Percentiles rank a stretch among this genome's conserved stretches.
Conservation (phyloP, 495 filamentous ascomycete species). For the Xylaria grammica region DNA sequence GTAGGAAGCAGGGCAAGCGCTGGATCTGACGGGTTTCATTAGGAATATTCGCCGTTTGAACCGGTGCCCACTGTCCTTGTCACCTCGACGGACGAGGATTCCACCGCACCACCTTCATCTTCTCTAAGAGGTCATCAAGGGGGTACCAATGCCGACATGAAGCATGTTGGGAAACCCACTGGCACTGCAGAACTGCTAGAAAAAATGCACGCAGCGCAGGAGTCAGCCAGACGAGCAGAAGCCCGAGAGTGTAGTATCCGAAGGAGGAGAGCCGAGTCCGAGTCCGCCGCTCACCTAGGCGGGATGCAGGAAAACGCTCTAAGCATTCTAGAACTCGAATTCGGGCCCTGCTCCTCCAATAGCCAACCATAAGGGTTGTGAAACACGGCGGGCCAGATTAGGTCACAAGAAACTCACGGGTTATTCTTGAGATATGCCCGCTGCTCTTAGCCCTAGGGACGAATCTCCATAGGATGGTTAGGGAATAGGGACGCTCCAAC, state of each 20-base stretch:
- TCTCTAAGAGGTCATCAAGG: background rate
- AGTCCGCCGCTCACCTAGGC: slow-evolving; percentile 22
- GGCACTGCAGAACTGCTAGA: background rate
- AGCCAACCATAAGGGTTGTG: slow-evolving; percentile 26
- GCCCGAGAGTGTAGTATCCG: slow-evolving; percentile 27
- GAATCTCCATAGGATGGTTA: too few relatives aligned
- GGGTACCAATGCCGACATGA: background rate
- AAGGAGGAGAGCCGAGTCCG: slow-evolving; percentile 27
- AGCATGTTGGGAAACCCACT: background rate
- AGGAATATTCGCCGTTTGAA: slow-evolving; percentile 32
- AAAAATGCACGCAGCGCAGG: slow-evolving; percentile 31
- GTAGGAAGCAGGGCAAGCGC: slow-evolving; percentile 30
- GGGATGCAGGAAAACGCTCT: background rate
- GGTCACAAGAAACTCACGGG: background rate
- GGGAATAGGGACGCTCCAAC: background rate
- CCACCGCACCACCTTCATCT: background rate
- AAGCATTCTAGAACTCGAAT: slow-evolving; percentile 25
- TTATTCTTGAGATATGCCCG: background rate
- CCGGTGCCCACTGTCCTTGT: slow-evolving; percentile 26
- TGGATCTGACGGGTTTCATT: slow-evolving; percentile 37
- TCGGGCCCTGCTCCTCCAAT: slow-evolving; percentile 27
- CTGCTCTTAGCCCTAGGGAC: too few relatives aligned
- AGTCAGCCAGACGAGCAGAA: slow-evolving; percentile 33
- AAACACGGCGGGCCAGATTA: background rate
- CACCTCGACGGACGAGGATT: slow-evolving; percentile 23